A percentile compares a stretch with the other conserved stretches of the same genome.
These are phyloP conservation scores for Platanthera guangdongensis DNA, from an alignment of 106 monocot genomes.

Conservation along the genomic window DNA sequence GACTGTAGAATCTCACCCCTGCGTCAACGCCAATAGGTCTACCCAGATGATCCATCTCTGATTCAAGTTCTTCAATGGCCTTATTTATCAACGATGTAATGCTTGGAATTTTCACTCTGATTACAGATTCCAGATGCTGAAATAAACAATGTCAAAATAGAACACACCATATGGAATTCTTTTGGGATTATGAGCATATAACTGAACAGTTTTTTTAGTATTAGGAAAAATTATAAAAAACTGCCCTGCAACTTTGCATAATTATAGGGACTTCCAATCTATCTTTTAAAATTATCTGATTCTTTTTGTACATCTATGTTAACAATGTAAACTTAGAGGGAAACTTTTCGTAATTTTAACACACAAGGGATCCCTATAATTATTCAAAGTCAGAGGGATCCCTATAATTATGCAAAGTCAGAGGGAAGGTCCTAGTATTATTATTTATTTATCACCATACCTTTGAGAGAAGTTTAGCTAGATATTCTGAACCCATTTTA, in stretches of 20 bases:
- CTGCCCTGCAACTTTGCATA: no score
- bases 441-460: conserved; percentile 5
- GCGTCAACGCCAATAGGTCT: conserved; percentile 47
- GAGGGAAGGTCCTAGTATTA: no score
- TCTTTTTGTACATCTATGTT: no score
- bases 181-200: not conserved
- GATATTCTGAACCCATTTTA: conserved; percentile 68
- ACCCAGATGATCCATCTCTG: conserved; percentile 52
- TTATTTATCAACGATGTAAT: conserved; percentile 54
- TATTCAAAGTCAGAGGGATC: not conserved
- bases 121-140: conserved; percentile 56
- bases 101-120: conserved; percentile 42
- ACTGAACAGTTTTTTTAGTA: not conserved
- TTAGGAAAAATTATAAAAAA: no score
- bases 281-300: no score
- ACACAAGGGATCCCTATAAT: no score
- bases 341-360: no score
- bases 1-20: conserved; percentile 28
- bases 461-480: conserved; percentile 53
- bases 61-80: conserved; percentile 50
- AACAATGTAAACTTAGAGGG: no score
- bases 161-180: not conserved
- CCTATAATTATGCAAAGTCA: not conserved
- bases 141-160: not conserved
- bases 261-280: no score